phyloP scores from a whole-genome alignment of 495 filamentous ascomycete species.

The Trichoderma reesei region DNA sequence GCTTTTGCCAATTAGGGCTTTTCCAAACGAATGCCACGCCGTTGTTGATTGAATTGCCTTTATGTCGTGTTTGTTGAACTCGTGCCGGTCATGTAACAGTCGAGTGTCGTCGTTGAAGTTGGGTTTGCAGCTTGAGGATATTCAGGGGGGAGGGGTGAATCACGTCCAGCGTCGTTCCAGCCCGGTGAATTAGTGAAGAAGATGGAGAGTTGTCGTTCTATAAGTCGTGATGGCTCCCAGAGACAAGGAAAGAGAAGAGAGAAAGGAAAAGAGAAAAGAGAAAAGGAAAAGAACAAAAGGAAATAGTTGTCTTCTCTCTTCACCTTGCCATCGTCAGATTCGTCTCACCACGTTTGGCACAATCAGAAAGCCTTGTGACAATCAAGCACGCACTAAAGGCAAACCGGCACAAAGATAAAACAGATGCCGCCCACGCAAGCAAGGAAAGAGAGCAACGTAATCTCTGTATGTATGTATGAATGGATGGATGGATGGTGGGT shows the following conservation, averaged over 20 bases:
- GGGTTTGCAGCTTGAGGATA: not conserved
- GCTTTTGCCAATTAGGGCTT: not conserved
- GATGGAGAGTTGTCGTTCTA: not conserved
- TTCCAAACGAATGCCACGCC: no score
- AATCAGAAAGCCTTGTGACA: not conserved
- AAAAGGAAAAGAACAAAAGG: not conserved
- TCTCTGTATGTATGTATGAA: no score
- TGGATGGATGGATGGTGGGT: no score
- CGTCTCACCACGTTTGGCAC: not conserved
- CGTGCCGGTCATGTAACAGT: not conserved
- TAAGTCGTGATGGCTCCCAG: not conserved
- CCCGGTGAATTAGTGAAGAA: not conserved
- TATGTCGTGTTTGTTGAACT: not conserved
- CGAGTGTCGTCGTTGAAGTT: not conserved
- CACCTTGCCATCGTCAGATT: not conserved
- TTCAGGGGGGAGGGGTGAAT: not conserved
- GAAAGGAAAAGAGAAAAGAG: not conserved
- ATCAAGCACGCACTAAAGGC: not conserved
- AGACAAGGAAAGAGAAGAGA: not conserved
- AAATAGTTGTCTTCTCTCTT: not conserved
- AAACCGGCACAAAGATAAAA: not conserved
- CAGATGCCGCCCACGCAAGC: not conserved
- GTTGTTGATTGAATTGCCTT: no score
- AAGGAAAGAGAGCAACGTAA: not conserved
- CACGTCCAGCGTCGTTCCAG: conserved; percentile 3